phyloP scores from a whole-genome alignment of 805 yeast species.

The Komagataella populi region DNA sequence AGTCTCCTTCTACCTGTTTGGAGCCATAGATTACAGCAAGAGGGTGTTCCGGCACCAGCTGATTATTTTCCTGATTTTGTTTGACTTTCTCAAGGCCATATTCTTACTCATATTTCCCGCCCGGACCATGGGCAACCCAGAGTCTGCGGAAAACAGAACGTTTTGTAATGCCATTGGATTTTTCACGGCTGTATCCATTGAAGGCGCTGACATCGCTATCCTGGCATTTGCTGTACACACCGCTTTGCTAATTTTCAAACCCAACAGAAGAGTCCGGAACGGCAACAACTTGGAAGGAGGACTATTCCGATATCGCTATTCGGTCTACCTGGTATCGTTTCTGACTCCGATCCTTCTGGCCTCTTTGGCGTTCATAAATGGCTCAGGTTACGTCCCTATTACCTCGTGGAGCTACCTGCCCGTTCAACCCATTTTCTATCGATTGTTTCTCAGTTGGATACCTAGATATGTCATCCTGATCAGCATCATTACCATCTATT shows the following conservation, averaged over 20 bases:
- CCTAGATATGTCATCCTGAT: slow-evolving; percentile 62
- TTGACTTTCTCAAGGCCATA: slow-evolving; percentile 64
- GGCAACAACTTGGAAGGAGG: slow-evolving; percentile 53
- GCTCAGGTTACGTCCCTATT: slow-evolving; percentile 44
- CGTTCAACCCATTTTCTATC: slow-evolving; percentile 56
- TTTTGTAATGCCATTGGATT: slow-evolving; percentile 65
- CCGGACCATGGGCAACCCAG: slow-evolving; percentile 1
- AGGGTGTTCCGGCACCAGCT: slow-evolving; percentile 58
- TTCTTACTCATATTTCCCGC: slow-evolving; percentile 54
- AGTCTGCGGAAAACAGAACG: slow-evolving; percentile 8
- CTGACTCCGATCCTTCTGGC: slow-evolving; percentile 57
- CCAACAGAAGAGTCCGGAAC: slow-evolving; percentile 30
- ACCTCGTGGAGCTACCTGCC: slow-evolving; percentile 77
- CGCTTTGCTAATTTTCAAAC: slow-evolving; percentile 55
- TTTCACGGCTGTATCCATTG: slow-evolving; percentile 67
- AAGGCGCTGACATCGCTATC: slow-evolving; percentile 80
- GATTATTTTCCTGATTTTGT: slow-evolving; percentile 51
- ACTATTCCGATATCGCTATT: slow-evolving; percentile 39
- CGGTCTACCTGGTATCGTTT: slow-evolving; percentile 44
- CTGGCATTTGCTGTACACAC: slow-evolving; percentile 76
- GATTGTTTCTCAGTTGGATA: slow-evolving; percentile 66
- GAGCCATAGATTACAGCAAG: slow-evolving; percentile 50
- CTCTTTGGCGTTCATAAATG: slow-evolving; percentile 49
- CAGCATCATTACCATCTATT: slow-evolving; percentile 49
- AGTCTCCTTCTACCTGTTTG: slow-evolving; percentile 42